These are phyloP conservation scores for Acanthamoeba comandoni DNA, from an alignment of 208 protist genomes.

Conservation along the genomic window DNA sequence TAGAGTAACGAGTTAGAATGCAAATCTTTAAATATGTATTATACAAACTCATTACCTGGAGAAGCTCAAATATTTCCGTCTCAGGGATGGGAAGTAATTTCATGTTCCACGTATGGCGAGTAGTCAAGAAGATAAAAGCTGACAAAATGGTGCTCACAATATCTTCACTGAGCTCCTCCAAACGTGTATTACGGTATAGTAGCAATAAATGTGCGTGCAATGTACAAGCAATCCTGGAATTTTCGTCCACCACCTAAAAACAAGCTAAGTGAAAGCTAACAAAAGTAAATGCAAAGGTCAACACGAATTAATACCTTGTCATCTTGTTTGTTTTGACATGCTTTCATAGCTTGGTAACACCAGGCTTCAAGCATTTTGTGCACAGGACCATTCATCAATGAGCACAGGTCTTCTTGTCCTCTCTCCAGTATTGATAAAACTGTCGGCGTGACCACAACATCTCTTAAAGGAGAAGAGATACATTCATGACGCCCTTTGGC, in stretches of 20 bases:
- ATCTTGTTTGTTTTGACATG: conserved; percentile 36
- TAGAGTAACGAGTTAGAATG: background rate
- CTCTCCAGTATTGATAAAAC: conserved; percentile 5
- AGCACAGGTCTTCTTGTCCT: background rate
- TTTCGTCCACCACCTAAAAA: conserved; percentile 19
- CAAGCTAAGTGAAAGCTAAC: too few species aligned
- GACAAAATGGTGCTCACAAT: conserved; percentile 68
- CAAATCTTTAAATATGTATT: background rate
- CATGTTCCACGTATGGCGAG: conserved; percentile 78
- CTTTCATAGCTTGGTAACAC: conserved; percentile 58
- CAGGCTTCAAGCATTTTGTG: conserved; percentile 44
- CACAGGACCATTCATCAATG: conserved; percentile 15
- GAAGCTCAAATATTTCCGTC: conserved; percentile 82
- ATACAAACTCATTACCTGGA: conserved; percentile 69
- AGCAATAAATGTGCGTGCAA: conserved; percentile 83
- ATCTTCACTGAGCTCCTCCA: conserved; percentile 43
- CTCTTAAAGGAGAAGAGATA: conserved; percentile 35
- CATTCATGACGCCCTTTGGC: conserved; percentile 38
- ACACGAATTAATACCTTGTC: background rate
- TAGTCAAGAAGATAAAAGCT: conserved; percentile 79
- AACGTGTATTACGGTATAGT: conserved; percentile 73
- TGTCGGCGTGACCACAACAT: conserved; percentile 31
- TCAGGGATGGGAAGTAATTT: conserved; percentile 79
- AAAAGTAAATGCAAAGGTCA: too few species aligned
- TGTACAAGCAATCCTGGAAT: conserved; percentile 61